A percentile compares a stretch with the other conserved stretches of the same genome.
These are phyloP conservation scores for Calonectria pseudoreteaudii DNA, from an alignment of 2,329 filamentous ascomycete genomes.

Conservation along the genomic window DNA sequence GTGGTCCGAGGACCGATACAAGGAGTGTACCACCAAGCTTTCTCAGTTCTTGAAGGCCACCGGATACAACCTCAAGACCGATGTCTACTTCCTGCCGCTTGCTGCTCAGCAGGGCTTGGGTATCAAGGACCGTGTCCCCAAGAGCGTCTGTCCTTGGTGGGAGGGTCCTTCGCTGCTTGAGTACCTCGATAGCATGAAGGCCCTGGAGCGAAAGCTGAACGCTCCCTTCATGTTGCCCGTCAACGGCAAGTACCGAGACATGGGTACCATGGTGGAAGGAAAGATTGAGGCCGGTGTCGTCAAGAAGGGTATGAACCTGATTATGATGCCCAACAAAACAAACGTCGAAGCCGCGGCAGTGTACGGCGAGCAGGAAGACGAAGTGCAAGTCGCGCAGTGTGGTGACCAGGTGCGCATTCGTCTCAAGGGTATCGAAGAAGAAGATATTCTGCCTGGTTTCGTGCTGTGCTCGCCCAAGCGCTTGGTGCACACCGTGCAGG, in stretches of 20 bases:
- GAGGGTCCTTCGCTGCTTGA: conserved; percentile 91
- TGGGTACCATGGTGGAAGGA: conserved; percentile 97
- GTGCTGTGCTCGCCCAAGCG: conserved; percentile 96
- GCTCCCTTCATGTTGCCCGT: conserved; percentile 99
- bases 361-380: conserved; percentile 97
- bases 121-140: conserved; percentile 89
- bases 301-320: conserved; percentile 86
- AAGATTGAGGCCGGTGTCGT: conserved; percentile 96
- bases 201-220: conserved; percentile 94
- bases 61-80: conserved; percentile 93
- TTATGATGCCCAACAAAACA: conserved; percentile 97
- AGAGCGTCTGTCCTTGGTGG: conserved; percentile 84
- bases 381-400: conserved; percentile 83
- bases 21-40: conserved; percentile 93
- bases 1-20: conserved; percentile 93
- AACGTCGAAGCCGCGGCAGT: conserved; percentile 84
- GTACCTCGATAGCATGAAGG: conserved; percentile 93
- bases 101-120: conserved; percentile 88
- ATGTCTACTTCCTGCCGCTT: conserved; percentile 96
- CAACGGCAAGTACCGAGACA: conserved; percentile 94
- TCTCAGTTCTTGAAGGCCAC: conserved; percentile 88
- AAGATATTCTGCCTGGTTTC: conserved; percentile 95
- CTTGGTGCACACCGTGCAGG: conserved; percentile 87
- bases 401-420: conserved; percentile 96
- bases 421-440: conserved; percentile 94